Evolutionary conservation across 495 filamentous ascomycete genomes (phyloP).

Genomic region (Penicillium cosmopolitanum): DNA sequence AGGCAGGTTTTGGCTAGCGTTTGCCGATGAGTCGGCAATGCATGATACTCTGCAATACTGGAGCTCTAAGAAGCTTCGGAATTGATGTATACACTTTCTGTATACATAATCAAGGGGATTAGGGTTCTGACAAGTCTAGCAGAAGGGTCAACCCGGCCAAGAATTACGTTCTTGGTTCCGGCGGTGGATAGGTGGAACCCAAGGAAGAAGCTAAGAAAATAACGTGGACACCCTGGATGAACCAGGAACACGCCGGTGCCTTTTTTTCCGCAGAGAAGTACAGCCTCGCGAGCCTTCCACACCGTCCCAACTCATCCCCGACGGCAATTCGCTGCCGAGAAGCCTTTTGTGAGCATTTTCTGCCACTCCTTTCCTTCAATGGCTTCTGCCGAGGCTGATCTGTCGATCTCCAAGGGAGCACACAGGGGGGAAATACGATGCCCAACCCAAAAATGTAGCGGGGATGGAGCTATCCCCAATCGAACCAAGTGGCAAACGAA

Average conservation of each 20-base stretch:
- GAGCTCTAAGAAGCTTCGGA: neutral
- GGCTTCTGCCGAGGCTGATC: constrained; percentile 1
- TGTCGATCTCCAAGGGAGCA: constrained; percentile 11
- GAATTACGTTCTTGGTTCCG: constrained; percentile 8
- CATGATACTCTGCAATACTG: neutral
- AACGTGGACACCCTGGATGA: constrained; percentile 10
- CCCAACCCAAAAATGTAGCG: constrained; percentile 13
- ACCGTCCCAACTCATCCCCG: neutral
- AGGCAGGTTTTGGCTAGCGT: constrained; percentile 12
- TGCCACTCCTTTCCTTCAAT: neutral
- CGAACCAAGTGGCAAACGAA: constrained; percentile 10
- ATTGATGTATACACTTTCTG: neutral
- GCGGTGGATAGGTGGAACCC: constrained; percentile 11
- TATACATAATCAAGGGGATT: neutral
- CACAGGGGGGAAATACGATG: neutral
- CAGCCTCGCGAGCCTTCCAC: too few species aligned
- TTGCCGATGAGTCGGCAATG: constrained; percentile 24
- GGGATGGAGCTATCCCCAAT: constrained; percentile 5
- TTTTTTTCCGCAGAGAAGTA: neutral
- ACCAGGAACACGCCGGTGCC: neutral
- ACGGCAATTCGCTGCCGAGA: neutral
- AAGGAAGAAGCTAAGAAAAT: constrained; percentile 14
- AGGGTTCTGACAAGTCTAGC: neutral
- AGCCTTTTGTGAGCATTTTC: neutral
- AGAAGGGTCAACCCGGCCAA: constrained; percentile 3